A percentile compares a stretch with the other conserved stretches of the same genome.
Evolutionary conservation across 2,329 filamentous ascomycete genomes (phyloP).

Genomic region (Cordyceps javanica): DNA sequence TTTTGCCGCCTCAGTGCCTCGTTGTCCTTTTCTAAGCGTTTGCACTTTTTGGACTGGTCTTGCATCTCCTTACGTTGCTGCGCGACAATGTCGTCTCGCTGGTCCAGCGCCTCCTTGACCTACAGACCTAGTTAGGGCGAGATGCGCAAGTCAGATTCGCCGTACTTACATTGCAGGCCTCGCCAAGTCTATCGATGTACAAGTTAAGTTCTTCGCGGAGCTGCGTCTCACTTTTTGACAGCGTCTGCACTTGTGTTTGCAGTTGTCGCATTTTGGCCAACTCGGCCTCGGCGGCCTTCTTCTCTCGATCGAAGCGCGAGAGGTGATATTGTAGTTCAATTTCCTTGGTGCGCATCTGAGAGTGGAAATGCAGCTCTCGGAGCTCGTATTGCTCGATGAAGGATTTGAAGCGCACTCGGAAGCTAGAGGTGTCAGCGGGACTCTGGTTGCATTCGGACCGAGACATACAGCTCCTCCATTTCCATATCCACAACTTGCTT

Average conservation of each 20-base stretch:
- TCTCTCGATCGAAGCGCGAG: constrained; percentile 82
- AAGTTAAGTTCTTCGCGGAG: constrained; percentile 93
- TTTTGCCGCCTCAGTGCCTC: constrained; percentile 86
- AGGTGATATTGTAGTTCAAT: constrained; percentile 90
- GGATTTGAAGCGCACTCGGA: constrained; percentile 84
- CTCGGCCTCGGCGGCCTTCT: constrained; percentile 81
- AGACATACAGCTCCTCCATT: constrained; percentile 75
- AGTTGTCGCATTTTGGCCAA: constrained; percentile 73
- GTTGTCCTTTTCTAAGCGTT: constrained; percentile 94
- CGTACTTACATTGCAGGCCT: constrained; percentile 52
- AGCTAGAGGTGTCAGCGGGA: constrained; percentile 42
- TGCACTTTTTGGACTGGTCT: constrained; percentile 99
- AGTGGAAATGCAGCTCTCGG: constrained; percentile 89
- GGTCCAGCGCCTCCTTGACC: constrained; percentile 9
- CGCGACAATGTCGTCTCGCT: constrained; percentile 4
- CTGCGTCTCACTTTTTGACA: constrained; percentile 93
- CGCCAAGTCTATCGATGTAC: constrained; percentile 99
- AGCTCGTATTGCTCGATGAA: constrained; percentile 96
- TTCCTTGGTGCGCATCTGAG: constrained; percentile 87
- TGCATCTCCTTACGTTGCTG: constrained; percentile 82
- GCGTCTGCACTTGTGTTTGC: constrained; percentile 86
- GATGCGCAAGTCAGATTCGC: too few species aligned
- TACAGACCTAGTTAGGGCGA: constrained; percentile 19
- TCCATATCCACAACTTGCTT: constrained; percentile 79
- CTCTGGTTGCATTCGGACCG: not conserved